Base-by-base conservation (phyloP, 1,139 yeast species). In the Debaryomyces fabryi region DNA sequence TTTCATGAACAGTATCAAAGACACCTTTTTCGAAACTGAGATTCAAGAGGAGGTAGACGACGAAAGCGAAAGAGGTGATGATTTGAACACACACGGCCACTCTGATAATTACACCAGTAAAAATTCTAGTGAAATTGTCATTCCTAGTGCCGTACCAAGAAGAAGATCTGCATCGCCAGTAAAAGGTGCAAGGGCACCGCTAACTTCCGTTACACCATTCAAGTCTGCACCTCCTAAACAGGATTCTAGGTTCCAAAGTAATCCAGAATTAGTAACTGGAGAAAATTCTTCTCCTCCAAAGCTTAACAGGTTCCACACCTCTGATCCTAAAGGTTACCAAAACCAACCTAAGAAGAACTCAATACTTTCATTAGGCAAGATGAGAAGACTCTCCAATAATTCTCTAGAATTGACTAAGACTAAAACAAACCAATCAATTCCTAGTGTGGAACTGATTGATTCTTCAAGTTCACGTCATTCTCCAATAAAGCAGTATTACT, bases 151-250 rank as follows among this genome's bases (percentile, higher is more conserved):
- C 10, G 27, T 44, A 30, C 45, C 41, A 5, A 33, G 34, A 23
- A 38, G 46, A 13, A 42, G 46, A 23, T 46, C 49, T 6, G 35
- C 39, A 10, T 47, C 52, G 10, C 59, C 59, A 8, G 53, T 54
- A 2, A 49, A 47, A 27, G 15, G 45, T 5, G 51, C 50, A 25
- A 52, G 66, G 41, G 59, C 54, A 42, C 58, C 67, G 6, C 41
- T 58, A 9, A 62, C 66, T n/a, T 58, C 56, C 35, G 61, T 65
- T 5, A 52, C 60, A 10, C 71, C 71, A 6, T 66, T 58, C 54
- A 63, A 55, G 37, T 54, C 61, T 13, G 57, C 50, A 25, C 29
- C 35, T 15, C 16, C 35, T 10, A 32, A 32, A 15, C 35, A 32
- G 16, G 40, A 42, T 15, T 16, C 20, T 3, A 44, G 32, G 32